Evolutionary conservation across 352 stramenopile genomes (phyloP), one percentile per base, ranked within the genome.

Genomic region (Globisporangium parvum): DNA sequence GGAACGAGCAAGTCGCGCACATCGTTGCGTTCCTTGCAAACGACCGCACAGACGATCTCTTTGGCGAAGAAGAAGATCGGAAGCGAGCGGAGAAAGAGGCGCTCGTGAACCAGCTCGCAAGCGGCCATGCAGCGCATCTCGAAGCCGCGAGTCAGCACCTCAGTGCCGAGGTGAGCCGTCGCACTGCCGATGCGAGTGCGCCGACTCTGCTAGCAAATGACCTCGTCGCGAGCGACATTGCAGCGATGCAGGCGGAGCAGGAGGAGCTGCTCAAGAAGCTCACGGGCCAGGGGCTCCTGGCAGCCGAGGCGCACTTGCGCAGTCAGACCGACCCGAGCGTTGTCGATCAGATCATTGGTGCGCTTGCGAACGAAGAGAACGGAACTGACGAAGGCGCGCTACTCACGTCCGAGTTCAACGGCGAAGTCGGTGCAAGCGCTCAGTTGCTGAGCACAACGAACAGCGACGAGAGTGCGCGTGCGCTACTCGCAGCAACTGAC

Each of bases 191-290:
- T n/a, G 51, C 37, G 39, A 57, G 51, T 47, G 50, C n/a, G n/a
- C 2, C 52, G 23, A 20, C 47, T 4, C 14, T 60, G 33, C 40
- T 61, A 12, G 58, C 60, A 24, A n/a, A 33, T 31, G 60, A 70
- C n/a, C 49, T 68, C 50, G 42, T 55, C 20, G 18, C 28, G 15
- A 28, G 28, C n/a, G 40, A 39, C 18, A 47, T 55, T 15, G 20
- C 20, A 18, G 15, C 21, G 8, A 46, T 14, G n/a, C 39, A 55
- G 10, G 37, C 2, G 2, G 20, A 48, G 18, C 50, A 55, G 15
- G 50, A 48, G 26, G 50, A 18, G 35, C 21, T 55, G 20, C 26
- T 55, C n/a, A 55, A 55, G 37, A 33, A 37, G 23, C 50, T 48
- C 35, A 40, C 31, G 11, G 37, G 50, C 3, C 10, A 40, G 3